Evolutionary conservation across 225 moss, liverwort and hornwort species (phyloP).

Genomic region (Neckera pumila): DNA sequence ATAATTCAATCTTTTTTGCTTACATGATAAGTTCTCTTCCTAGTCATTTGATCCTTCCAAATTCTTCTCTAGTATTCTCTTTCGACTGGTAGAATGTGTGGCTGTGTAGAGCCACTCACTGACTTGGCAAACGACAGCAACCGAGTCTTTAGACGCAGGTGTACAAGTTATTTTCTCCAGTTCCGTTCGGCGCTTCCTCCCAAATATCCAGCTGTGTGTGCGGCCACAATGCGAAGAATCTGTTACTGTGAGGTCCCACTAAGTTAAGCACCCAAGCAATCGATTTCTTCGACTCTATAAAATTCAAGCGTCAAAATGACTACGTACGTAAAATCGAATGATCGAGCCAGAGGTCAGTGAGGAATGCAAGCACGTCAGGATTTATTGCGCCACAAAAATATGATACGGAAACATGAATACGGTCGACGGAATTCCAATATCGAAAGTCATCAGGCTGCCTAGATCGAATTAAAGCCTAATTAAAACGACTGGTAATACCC

Average conservation of each 20-base stretch:
- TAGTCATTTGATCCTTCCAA: not conserved
- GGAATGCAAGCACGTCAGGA: not conserved
- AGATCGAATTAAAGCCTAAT: not conserved
- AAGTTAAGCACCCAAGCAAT: not conserved
- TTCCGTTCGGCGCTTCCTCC: not conserved
- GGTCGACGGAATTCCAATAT: not conserved
- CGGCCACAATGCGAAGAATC: not conserved
- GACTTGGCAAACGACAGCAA: not conserved
- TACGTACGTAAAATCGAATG: no score
- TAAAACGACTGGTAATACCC: not conserved
- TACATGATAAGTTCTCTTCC: no score
- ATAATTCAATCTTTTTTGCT: no score
- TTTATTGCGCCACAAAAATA: not conserved
- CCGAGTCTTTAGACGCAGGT: not conserved
- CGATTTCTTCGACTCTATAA: not conserved
- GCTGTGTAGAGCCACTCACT: not conserved
- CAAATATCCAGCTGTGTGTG: not conserved
- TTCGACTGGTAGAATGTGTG: not conserved
- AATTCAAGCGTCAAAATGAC: not conserved
- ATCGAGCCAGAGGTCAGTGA: not conserved
- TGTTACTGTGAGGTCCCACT: not conserved
- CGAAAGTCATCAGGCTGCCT: not conserved
- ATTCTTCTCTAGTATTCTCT: not conserved
- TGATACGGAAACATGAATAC: not conserved
- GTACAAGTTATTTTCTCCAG: not conserved